These are phyloP conservation scores for Acanthamoeba castellanii DNA, from an alignment of 208 protist species.

Conservation along the genomic window DNA sequence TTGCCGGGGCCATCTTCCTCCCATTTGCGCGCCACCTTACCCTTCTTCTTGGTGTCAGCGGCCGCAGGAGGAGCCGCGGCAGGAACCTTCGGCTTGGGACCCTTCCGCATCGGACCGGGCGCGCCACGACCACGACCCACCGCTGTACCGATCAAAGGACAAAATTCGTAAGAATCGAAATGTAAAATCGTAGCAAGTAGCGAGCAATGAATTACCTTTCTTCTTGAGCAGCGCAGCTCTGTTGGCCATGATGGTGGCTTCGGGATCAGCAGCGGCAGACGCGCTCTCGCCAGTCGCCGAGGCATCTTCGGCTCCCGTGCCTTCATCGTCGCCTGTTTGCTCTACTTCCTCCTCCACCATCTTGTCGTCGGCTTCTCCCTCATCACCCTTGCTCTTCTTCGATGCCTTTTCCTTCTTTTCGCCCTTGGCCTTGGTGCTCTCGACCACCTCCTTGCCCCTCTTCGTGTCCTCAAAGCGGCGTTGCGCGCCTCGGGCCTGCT, in stretches of 20 bases:
- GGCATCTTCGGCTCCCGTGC: not conserved
- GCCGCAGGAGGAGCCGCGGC: not conserved
- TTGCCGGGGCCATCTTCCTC: constrained; percentile 54
- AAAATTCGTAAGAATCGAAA: not conserved
- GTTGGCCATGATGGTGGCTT: constrained; percentile 26
- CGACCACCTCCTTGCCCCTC: constrained; percentile 66
- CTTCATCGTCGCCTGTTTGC: not conserved
- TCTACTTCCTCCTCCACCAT: not conserved
- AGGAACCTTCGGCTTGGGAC: not conserved
- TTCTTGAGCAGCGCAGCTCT: not conserved
- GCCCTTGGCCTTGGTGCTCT: not conserved
- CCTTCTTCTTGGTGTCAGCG: constrained; percentile 27
- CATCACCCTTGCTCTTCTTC: not conserved
- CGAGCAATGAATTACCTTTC: not conserved
- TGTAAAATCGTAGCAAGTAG: not conserved
- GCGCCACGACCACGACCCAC: not conserved
- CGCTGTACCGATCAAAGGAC: not conserved
- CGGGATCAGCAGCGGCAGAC: not conserved
- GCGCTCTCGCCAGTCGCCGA: not conserved
- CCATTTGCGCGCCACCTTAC: not conserved
- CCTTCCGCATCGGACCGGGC: not conserved
- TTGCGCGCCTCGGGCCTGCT: not conserved
- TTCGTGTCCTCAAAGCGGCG: constrained; percentile 26
- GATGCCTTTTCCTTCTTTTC: constrained; percentile 57
- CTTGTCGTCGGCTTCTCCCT: not conserved